phyloP scores from a whole-genome alignment of 164 flowering plant genomes.

The Dillenia suffruticosa region DNA sequence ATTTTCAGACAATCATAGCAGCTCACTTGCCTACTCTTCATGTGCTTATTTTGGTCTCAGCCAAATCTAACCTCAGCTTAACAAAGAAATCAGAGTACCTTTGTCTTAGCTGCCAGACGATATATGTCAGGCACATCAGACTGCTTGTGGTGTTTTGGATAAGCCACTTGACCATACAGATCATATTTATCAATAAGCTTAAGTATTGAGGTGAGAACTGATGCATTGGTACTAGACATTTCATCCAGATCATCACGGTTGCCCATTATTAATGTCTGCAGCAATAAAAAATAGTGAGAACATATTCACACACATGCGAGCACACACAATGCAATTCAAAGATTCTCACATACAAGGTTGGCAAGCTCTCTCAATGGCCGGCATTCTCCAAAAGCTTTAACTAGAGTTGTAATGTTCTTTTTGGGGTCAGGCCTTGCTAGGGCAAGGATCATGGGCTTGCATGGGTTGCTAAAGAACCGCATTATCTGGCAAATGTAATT shows the following conservation, averaged over 20 bases:
- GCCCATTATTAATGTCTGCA: conserved; percentile 97
- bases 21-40: too few relatives aligned
- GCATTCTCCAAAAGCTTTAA: conserved; percentile 99
- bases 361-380: conserved; percentile 96
- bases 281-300: conserved; percentile 5
- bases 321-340: neutral
- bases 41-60: too few relatives aligned
- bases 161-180: conserved; percentile 98
- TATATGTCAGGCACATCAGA: conserved; percentile 95
- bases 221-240: conserved; percentile 86
- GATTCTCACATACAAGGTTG: conserved; percentile 66
- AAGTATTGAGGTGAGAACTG: conserved; percentile 82
- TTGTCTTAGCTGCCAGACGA: conserved; percentile 93
- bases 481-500: conserved; percentile 57
- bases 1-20: too few relatives aligned
- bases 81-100: conserved; percentile 37
- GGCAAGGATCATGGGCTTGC: conserved; percentile 99
- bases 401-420: conserved; percentile 89
- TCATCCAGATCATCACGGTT: conserved; percentile 93
- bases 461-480: conserved; percentile 95
- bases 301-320: neutral
- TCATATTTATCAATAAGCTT: conserved; percentile 95
- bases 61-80: too few relatives aligned
- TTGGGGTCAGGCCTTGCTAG: conserved; percentile 99
- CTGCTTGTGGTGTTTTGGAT: conserved; percentile 98